Percentiles rank a stretch among this genome's conserved stretches.
Conservation (phyloP, 2,329 filamentous ascomycete genomes). For the Camptophora hylomeconis region DNA sequence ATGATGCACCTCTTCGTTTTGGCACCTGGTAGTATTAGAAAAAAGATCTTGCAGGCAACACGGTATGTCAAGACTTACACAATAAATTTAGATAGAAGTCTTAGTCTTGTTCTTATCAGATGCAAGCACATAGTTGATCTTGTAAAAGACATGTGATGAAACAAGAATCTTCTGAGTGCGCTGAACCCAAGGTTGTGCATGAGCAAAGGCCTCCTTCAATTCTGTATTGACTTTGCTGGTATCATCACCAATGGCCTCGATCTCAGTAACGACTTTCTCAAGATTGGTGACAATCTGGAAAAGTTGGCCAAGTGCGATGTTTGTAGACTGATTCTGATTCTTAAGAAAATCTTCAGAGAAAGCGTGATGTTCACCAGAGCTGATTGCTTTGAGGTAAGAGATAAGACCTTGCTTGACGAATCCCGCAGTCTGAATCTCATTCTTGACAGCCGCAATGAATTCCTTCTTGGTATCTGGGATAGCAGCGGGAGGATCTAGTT, state of each 20-base stretch:
- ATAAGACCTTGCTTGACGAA: constrained; percentile 1
- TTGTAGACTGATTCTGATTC: constrained; percentile 8
- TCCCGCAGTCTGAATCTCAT: constrained; percentile 6
- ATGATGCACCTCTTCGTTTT: too few species aligned
- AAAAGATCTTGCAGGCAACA: too few species aligned
- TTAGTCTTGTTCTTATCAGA: constrained; percentile 5
- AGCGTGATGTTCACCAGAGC: constrained; percentile 8
- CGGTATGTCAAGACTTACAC: too few species aligned
- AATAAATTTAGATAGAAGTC: too few species aligned
- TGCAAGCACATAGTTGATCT: constrained; percentile 14
- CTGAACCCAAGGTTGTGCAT: constrained; percentile 8
- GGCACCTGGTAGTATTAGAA: too few species aligned
- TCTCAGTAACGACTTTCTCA: constrained; percentile 7
- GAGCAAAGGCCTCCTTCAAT: constrained; percentile 5
- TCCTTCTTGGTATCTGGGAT: constrained; percentile 5
- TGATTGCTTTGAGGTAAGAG: constrained; percentile 10
- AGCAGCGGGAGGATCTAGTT: constrained; percentile 4
- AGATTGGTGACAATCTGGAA: constrained; percentile 7
- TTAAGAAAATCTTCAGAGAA: constrained; percentile 11
- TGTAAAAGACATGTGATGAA: constrained; percentile 14
- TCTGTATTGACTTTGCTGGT: constrained; percentile 6
- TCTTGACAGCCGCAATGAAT: constrained; percentile 6
- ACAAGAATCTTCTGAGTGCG: constrained; percentile 7
- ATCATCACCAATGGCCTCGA: constrained; percentile 6
- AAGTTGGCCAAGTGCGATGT: constrained; percentile 10